Base-by-base conservation (phyloP, 345 rosid genomes). In the Reutealis trisperma region DNA sequence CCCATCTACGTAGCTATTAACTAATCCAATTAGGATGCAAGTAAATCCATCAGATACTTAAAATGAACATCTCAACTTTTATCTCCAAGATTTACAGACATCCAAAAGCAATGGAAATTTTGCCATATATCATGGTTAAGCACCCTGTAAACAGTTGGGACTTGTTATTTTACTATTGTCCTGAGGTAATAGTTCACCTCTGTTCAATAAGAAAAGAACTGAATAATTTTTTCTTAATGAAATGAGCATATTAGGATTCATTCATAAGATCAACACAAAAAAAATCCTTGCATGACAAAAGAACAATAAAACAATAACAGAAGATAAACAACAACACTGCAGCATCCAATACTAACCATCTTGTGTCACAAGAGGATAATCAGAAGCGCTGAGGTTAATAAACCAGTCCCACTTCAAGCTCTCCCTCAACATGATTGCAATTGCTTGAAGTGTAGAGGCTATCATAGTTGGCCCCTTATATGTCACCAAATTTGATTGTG, bases 331-430 rank as follows among this genome's bases (percentile, higher is more conserved):
- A 64, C 72, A 49, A 44, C 27, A n/a, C 61, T 27, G 54, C 59
- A 73, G 78, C 70, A 63, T 59, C 60, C 5, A 21, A 37, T 52
- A 90, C 96, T 85, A 81, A 94, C 98, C 98, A 76, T 94, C 97
- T 89, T 90, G 97, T 57, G 96, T 92, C 63, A 92, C 88, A 68
- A 94, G 97, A 75, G 97, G 97, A 85, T 94, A 92, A 72, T 94
- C 98, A 1, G 96, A 92, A 64, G 98, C 97, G 14, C 97, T 94
- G 80, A 92, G 94, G 79, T 94, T 94, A 52, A 94, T 83, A 85
- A 94, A 94, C 97, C 97, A 94, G 81, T 93, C 97, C 98, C 97
- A 94, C 34, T 87, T 92, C 79, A 91, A 77, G 86, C 93, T 92
- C 81, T 94, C 97, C 84, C 86, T 89, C 62, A 94, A 81, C 86